Conservation (phyloP, 192 early-diverging fungal genomes). For the Dissophora ornata region DNA sequence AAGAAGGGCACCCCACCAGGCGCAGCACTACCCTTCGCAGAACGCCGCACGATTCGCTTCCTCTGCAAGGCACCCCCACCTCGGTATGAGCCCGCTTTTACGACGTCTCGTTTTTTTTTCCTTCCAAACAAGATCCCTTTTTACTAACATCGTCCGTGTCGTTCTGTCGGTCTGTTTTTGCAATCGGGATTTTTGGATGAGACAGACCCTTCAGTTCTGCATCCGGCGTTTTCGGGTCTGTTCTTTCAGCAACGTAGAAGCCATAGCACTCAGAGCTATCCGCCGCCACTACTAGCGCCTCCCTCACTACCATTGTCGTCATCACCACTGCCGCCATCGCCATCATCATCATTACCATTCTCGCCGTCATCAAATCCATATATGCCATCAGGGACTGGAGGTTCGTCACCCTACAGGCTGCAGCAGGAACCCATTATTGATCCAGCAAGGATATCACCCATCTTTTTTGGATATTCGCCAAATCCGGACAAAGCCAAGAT, state of each 20-base stretch:
- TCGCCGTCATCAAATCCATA: not conserved
- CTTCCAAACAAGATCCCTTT: not conserved
- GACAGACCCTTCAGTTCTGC: conserved; percentile 30
- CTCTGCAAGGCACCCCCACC: conserved; percentile 2
- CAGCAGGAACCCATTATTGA: no score
- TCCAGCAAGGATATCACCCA: conserved; percentile 36
- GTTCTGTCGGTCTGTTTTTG: no score
- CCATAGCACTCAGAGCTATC: not conserved
- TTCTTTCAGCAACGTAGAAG: conserved; percentile 37
- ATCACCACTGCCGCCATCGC: conserved; percentile 1
- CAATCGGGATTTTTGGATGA: no score
- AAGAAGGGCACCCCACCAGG: conserved; percentile 12
- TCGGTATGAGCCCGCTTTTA: conserved; percentile 14
- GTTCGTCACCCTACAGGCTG: no score
- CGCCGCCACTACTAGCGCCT: not conserved
- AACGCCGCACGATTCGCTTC: not conserved
- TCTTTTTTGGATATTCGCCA: conserved; percentile 32
- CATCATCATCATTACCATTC: not conserved
- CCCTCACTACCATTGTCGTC: not conserved
- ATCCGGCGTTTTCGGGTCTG: conserved; percentile 45
- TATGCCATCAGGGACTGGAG: not conserved
- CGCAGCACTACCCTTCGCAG: conserved; percentile 16
- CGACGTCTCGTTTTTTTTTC: not conserved
- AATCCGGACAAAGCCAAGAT: conserved; percentile 35
- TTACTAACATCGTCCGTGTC: not conserved